Conservation (phyloP, 1,284 basidiomycete genomes). For the Ceratobasidium sp. region DNA sequence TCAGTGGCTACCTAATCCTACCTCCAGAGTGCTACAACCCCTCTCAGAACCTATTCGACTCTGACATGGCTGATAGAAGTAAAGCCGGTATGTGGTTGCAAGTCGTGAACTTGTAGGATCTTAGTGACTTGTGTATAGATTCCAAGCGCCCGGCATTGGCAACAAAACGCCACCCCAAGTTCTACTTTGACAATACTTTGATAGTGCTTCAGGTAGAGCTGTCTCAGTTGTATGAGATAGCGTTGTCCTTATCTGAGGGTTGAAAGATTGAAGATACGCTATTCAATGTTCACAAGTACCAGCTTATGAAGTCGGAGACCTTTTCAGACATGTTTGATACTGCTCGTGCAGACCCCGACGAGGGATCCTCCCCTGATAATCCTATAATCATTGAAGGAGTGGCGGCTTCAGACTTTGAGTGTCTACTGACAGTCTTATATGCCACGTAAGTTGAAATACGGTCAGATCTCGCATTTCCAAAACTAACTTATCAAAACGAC, state of each 20-base stretch:
- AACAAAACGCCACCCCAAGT: too few species aligned
- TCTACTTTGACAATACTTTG: too few species aligned
- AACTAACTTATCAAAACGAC: neutral
- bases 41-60: neutral
- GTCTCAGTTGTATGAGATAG: too few species aligned
- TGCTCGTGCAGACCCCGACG: neutral
- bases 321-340: constrained; percentile 30
- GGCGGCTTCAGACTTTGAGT: constrained; percentile 21
- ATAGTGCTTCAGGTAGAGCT: too few species aligned
- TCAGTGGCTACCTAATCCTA: neutral
- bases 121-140: neutral
- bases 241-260: too few species aligned
- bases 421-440: constrained; percentile 23
- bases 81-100: neutral
- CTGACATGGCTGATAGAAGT: neutral
- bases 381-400: constrained; percentile 24
- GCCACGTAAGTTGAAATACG: neutral
- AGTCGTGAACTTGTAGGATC: neutral
- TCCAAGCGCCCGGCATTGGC: too few species aligned
- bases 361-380: constrained; percentile 19
- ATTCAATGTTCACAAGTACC: constrained; percentile 38
- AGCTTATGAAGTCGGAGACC: constrained; percentile 32
- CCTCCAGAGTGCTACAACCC: neutral
- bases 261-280: too few species aligned
- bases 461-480: too few species aligned